Evolutionary conservation across 2,329 filamentous ascomycete genomes (phyloP), one percentile per base, ranked within the genome.

Genomic region (Aspergillus caelatus): DNA sequence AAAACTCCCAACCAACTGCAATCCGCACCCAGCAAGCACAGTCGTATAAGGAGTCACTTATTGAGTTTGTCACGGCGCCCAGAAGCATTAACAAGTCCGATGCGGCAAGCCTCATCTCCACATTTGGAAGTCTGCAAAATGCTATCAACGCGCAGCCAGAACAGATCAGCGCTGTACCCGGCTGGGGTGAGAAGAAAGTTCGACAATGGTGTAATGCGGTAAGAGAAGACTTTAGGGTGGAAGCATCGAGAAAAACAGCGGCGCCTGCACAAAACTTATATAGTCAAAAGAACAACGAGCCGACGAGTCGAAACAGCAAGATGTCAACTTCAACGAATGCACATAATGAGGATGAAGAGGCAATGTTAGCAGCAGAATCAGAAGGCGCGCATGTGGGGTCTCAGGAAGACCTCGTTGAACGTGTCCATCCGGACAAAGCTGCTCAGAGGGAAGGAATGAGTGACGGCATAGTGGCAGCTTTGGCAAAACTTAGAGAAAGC

Each of bases 111-210:
- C 80, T 99, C 57, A 93, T 98, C 41, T 91, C 92, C 69, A 93
- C 93, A 57, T 99, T 98, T 81, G 95, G 95, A 28, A 96, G 92
- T 68, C 80, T 99, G 62, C 88, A 89, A 69, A 91, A 91, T 43
- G 94, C 94, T 0, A 84, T 98, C 63, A 97, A 97, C 76, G 94
- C 93, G 1, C 86, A 91, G 52, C 88, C 92, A 0, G 95, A 98
- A 75, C 91, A 96, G 77, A 85, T 99, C 41, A 88, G 89, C 16
- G 82, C 92, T 66, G 88, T 99, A n/a, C 86, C 89, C 34, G 95
- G 95, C 1, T 99, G 94, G 94, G 95, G 95, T 39, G 92, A 96
- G 78, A 93, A 92, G 81, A 99, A 99, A 79, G 93, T 97, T 26
- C 90, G 91, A 77, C 87, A 88, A 62, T 98, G 94, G 94, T 90